Conservation (phyloP, 176 grass and related monocot genomes). For the Avena eriantha region DNA sequence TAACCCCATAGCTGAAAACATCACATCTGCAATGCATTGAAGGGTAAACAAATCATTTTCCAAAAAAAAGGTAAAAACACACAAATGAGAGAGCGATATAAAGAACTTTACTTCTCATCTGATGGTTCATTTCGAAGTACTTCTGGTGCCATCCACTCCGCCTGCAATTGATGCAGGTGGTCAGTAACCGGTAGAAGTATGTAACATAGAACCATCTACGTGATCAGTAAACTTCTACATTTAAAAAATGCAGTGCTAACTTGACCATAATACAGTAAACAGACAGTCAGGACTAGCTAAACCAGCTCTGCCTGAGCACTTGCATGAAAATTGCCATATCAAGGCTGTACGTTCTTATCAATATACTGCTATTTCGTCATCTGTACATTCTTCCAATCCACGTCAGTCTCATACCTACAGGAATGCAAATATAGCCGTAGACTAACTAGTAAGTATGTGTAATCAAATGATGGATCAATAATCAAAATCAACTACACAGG, state of each 20-base stretch:
- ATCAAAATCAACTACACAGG: neutral
- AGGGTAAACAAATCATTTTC: constrained; percentile 27
- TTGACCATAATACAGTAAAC: neutral
- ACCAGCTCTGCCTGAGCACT: neutral
- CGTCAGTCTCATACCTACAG: neutral
- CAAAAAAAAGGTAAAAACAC: neutral
- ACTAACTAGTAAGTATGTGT: neutral
- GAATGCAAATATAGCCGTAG: constrained; percentile 17
- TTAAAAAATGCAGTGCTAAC: neutral
- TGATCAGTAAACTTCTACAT: neutral
- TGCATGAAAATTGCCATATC: neutral
- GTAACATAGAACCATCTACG: constrained; percentile 22
- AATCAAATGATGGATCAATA: constrained; percentile 14
- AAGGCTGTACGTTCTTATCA: neutral
- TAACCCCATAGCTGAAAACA: constrained; percentile 96
- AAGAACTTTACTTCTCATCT: constrained; percentile 89
- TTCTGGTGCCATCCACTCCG: constrained; percentile 99
- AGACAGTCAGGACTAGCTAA: constrained; percentile 26
- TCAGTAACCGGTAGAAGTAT: constrained; percentile 40
- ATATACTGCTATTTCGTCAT: constrained; percentile 16
- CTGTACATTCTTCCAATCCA: constrained; percentile 1
- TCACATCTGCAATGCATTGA: constrained; percentile 78
- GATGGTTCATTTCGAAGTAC: constrained; percentile 97
- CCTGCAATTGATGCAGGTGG: constrained; percentile 60
- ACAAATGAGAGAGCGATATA: constrained; percentile 23